phyloP scores from a whole-genome alignment of 148 eudicot species.

The Silene latifolia region DNA sequence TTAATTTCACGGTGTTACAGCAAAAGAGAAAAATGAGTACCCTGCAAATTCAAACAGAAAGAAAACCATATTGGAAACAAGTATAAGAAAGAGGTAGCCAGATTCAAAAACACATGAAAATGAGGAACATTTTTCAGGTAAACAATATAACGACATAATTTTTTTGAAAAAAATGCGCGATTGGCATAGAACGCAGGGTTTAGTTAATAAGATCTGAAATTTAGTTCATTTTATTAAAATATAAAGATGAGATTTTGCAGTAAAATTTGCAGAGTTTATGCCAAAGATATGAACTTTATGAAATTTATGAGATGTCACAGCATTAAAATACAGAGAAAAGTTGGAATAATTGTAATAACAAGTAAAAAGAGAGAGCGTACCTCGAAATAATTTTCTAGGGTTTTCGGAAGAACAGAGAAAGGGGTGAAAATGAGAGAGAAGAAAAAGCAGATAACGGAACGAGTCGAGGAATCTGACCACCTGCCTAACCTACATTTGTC shows the following conservation, averaged over 20 bases:
- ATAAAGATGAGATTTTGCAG: not conserved
- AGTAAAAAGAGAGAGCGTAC: too few species aligned
- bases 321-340: not conserved
- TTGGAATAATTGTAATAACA: too few species aligned
- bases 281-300: not conserved
- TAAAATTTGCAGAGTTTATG: not conserved
- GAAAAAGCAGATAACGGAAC: not conserved
- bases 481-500: too few species aligned
- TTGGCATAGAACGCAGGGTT: not conserved
- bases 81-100: not conserved
- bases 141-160: not conserved
- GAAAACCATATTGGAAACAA: not conserved
- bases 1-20: not conserved
- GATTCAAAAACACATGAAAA: not conserved
- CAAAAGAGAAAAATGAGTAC: not conserved
- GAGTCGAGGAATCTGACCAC: too few species aligned
- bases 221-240: not conserved
- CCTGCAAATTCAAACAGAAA: slow-evolving; percentile 8
- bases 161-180: not conserved
- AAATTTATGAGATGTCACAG: not conserved
- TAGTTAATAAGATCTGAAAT: slow-evolving; percentile 6
- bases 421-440: not conserved
- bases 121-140: not conserved
- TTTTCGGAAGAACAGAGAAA: slow-evolving; percentile 11
- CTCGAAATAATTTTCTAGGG: slow-evolving; percentile 8